These are phyloP conservation scores for Podospora conica DNA, from an alignment of 495 filamentous ascomycete genomes.

Conservation along the genomic window DNA sequence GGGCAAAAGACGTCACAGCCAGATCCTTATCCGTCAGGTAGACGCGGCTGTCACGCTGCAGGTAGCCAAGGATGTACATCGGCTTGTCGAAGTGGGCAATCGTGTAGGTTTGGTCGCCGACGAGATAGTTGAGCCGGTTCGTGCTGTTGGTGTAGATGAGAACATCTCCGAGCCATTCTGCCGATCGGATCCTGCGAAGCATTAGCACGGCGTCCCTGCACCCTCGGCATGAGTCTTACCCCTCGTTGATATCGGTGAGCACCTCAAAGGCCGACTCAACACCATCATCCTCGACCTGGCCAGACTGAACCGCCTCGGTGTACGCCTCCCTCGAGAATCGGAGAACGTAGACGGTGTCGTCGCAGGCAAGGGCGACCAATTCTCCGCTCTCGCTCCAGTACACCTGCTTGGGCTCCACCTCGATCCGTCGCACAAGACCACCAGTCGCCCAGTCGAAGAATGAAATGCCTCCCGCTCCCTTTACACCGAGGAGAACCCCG, in stretches of 20 bases:
- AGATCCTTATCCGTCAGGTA: constrained; percentile 96
- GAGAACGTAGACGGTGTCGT: constrained; percentile 92
- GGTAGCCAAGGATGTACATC: constrained; percentile 92
- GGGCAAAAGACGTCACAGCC: constrained; percentile 77
- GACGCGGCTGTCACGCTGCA: constrained; percentile 85
- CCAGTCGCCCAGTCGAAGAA: constrained; percentile 96
- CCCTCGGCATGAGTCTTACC: constrained; percentile 34
- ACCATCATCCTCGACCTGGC: constrained; percentile 85
- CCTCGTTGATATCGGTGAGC: constrained; percentile 90
- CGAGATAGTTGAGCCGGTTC: constrained; percentile 95
- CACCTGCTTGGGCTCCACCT: constrained; percentile 87
- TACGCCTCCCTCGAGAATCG: constrained; percentile 87
- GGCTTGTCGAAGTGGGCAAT: constrained; percentile 93
- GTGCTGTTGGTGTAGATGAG: constrained; percentile 98
- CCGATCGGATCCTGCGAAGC: constrained; percentile 67
- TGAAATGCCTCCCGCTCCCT: constrained; percentile 88
- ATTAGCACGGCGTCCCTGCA: constrained; percentile 15
- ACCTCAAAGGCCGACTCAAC: constrained; percentile 97
- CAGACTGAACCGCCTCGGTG: constrained; percentile 69
- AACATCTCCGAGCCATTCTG: constrained; percentile 96
- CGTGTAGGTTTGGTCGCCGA: constrained; percentile 98
- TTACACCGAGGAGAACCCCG: constrained; percentile 89
- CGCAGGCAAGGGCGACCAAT: constrained; percentile 85
- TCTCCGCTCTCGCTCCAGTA: constrained; percentile 98
- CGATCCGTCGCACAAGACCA: constrained; percentile 83